Percentiles rank a stretch among this genome's conserved stretches.
phyloP scores from a whole-genome alignment of 495 filamentous ascomycete genomes.

The Penicillium canescens region DNA sequence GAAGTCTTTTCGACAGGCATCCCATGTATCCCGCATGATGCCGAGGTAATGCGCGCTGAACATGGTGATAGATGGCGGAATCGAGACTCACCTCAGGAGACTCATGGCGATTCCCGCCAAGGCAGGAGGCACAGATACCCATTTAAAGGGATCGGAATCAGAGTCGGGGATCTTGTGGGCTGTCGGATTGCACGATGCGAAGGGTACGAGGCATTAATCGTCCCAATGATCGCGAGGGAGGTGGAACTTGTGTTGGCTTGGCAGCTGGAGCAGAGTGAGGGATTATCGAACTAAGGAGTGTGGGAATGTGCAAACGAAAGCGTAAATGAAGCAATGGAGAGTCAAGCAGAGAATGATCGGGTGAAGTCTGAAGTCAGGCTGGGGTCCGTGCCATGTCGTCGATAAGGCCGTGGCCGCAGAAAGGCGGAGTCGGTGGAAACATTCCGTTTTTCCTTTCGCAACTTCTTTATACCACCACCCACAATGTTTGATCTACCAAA shows the following conservation, averaged over 20 bases:
- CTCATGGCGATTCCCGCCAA: constrained; percentile 46
- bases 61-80: constrained; percentile 5
- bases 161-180: constrained; percentile 2
- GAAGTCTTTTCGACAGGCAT: background rate
- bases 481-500: constrained; percentile 45
- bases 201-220: constrained; percentile 30
- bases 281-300: constrained; percentile 17
- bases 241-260: constrained; percentile 15
- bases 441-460: constrained; percentile 8
- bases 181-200: constrained; percentile 18
- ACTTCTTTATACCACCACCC: background rate
- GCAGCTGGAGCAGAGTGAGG: background rate
- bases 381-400: constrained; percentile 32
- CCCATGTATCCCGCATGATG: constrained; percentile 16
- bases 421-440: constrained; percentile 10
- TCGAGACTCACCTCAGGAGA: constrained; percentile 44
- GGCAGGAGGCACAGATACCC: constrained; percentile 54
- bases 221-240: constrained; percentile 18
- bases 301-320: constrained; percentile 12
- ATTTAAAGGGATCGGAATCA: constrained; percentile 30
- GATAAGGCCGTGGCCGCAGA: constrained; percentile 31
- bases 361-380: constrained; percentile 17
- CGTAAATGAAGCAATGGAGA: constrained; percentile 10
- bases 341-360: constrained; percentile 5
- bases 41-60: constrained; percentile 19